Evolutionary conservation across 1,284 basidiomycete genomes (phyloP).

Genomic region (Puccinia hordei): DNA sequence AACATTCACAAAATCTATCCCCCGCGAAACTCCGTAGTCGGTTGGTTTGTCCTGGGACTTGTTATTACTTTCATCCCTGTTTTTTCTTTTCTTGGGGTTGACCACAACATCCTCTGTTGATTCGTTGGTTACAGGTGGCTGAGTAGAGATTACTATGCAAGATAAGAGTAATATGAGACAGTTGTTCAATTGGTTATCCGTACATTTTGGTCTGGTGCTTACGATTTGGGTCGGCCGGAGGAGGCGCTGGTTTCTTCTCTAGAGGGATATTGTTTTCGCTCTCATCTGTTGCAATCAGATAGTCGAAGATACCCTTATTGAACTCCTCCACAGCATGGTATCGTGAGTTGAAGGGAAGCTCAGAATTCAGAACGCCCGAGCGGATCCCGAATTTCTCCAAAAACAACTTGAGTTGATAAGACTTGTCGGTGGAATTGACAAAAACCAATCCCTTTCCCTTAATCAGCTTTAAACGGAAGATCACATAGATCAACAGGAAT

Average conservation of each 20-base stretch:
- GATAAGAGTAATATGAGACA: neutral
- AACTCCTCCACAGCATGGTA: conserved; percentile 98
- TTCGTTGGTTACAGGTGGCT: conserved; percentile 54
- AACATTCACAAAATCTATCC: conserved; percentile 95
- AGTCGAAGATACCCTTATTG: conserved; percentile 97
- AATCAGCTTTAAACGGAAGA: conserved; percentile 89
- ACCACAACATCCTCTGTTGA: conserved; percentile 38
- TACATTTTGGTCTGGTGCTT: neutral
- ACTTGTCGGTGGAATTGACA: conserved; percentile 93
- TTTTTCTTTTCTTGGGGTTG: conserved; percentile 54
- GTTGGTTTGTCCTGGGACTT: conserved; percentile 59
- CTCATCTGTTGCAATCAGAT: conserved; percentile 98
- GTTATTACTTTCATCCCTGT: conserved; percentile 52
- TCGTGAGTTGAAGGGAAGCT: conserved; percentile 91
- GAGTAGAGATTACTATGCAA: conserved; percentile 55
- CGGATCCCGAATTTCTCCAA: conserved; percentile 97
- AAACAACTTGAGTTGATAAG: conserved; percentile 92
- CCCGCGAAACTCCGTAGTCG: conserved; percentile 92
- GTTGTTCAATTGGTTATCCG: neutral
- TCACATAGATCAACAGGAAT: conserved; percentile 90
- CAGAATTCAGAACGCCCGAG: conserved; percentile 93
- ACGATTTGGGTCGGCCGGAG: conserved; percentile 52
- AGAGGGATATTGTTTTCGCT: conserved; percentile 63
- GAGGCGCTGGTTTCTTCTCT: conserved; percentile 56
- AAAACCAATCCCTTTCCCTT: conserved; percentile 96